These are phyloP conservation scores for Suillus discolor DNA, from an alignment of 768 basidiomycete species.

Conservation along the genomic window DNA sequence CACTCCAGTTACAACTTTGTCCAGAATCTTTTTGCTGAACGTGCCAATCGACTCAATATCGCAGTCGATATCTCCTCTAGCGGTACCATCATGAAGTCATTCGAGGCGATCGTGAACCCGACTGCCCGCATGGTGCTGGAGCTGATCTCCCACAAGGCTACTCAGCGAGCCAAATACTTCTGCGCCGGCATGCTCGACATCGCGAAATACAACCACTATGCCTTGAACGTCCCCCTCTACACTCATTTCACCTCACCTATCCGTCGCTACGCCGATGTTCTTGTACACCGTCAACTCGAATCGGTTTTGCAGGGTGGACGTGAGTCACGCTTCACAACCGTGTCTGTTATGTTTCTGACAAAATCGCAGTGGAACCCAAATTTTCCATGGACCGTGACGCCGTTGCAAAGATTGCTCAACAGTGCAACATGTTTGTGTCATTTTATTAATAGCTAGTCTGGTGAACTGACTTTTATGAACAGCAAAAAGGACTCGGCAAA, in stretches of 20 bases:
- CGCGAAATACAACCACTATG: slow-evolving; percentile 94
- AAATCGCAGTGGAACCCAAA: slow-evolving; percentile 65
- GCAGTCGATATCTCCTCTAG: slow-evolving; percentile 79
- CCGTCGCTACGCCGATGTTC: slow-evolving; percentile 88
- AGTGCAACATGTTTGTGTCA: slow-evolving; percentile 89
- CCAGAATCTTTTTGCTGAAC: slow-evolving; percentile 76
- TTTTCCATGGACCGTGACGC: slow-evolving; percentile 98
- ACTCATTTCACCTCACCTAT: slow-evolving; percentile 94
- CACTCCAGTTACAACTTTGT: slow-evolving; percentile 14
- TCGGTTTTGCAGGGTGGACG: slow-evolving; percentile 76
- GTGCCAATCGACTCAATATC: slow-evolving; percentile 83
- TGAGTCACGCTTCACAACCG: slow-evolving; percentile 32
- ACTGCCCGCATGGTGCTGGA: slow-evolving; percentile 80
- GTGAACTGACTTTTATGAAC: slow-evolving; percentile 15
- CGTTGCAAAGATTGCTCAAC: slow-evolving; percentile 96
- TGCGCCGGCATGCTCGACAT: slow-evolving; percentile 99
- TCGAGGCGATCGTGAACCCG: slow-evolving; percentile 72
- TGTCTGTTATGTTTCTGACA: slow-evolving; percentile 13
- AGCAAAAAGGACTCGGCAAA: slow-evolving; percentile 91
- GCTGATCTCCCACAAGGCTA: slow-evolving; percentile 87
- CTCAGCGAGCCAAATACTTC: slow-evolving; percentile 96
- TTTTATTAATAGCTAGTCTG: not conserved
- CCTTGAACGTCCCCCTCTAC: slow-evolving; percentile 88
- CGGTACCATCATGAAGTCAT: slow-evolving; percentile 82
- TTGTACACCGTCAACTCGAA: slow-evolving; percentile 96